These are phyloP conservation scores for Didymella segeticola DNA, from an alignment of 2,329 filamentous ascomycete species.

Conservation along the genomic window DNA sequence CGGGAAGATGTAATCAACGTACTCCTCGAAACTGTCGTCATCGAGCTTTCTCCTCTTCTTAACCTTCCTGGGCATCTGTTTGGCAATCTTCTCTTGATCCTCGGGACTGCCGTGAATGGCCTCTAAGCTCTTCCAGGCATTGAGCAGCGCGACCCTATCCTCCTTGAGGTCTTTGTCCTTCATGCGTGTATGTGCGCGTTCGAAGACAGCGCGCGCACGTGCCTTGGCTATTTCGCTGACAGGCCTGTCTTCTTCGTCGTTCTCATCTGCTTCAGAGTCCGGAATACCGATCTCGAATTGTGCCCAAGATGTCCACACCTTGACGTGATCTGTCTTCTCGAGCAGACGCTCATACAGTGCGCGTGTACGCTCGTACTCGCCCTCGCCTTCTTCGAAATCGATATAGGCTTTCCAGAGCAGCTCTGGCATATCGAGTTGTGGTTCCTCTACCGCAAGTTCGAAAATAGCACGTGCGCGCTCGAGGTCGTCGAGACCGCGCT, in stretches of 20 bases:
- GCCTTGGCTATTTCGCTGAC: conserved; percentile 84
- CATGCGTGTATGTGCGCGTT: conserved; percentile 83
- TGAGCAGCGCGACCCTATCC: conserved; percentile 88
- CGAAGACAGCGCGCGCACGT: conserved; percentile 82
- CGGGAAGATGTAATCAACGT: conserved; percentile 96
- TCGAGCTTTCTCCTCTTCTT: conserved; percentile 93
- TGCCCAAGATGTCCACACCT: conserved; percentile 99
- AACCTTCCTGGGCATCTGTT: conserved; percentile 90
- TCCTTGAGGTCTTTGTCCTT: conserved; percentile 91
- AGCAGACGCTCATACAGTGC: conserved; percentile 87
- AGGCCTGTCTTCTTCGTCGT: conserved; percentile 56
- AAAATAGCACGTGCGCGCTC: conserved; percentile 90
- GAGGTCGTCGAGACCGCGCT: conserved; percentile 87
- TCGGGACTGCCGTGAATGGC: conserved; percentile 77
- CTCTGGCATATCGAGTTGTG: conserved; percentile 93
- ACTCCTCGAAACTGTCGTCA: conserved; percentile 94
- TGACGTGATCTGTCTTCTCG: conserved; percentile 96
- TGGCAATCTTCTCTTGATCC: conserved; percentile 83
- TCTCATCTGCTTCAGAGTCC: conserved; percentile 64
- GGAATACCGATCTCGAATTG: conserved; percentile 96
- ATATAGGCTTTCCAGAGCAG: conserved; percentile 98
- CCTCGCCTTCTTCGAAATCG: conserved; percentile 96
- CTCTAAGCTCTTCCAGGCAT: conserved; percentile 93
- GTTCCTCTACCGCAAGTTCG: conserved; percentile 84
- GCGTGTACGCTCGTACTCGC: conserved; percentile 84